Percentiles rank a stretch among this genome's conserved stretches.
These are phyloP conservation scores for Brettanomyces anomalus DNA, from an alignment of 805 yeast genomes.

Conservation along the genomic window DNA sequence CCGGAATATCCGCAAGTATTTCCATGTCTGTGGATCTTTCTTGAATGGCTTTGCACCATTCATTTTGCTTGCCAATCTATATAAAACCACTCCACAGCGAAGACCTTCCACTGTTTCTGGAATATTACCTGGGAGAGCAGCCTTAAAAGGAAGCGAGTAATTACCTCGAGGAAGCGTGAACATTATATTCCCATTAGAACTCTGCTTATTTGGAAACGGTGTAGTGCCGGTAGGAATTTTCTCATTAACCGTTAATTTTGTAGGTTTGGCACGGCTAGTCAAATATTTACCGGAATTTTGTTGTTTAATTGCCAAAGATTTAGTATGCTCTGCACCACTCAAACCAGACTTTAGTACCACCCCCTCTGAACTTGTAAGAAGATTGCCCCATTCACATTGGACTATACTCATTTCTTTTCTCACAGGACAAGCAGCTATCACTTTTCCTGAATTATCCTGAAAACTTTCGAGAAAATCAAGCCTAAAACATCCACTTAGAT, in stretches of 20 bases:
- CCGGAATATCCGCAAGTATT: constrained; percentile 36
- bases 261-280: not conserved
- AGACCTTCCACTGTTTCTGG: constrained; percentile 47
- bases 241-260: not conserved
- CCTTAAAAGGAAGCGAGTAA: constrained; percentile 39
- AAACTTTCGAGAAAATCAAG: constrained; percentile 31
- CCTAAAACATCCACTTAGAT: constrained; percentile 33
- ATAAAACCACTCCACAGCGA: constrained; percentile 31
- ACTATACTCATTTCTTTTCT: constrained; percentile 32
- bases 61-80: constrained; percentile 27
- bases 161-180: constrained; percentile 43
- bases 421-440: constrained; percentile 25
- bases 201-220: constrained; percentile 23
- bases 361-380: constrained; percentile 33
- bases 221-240: constrained; percentile 18
- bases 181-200: constrained; percentile 3
- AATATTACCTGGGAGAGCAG: constrained; percentile 35
- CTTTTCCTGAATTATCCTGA: constrained; percentile 18
- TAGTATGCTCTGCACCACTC: constrained; percentile 21
- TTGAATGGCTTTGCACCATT: constrained; percentile 12
- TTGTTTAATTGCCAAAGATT: not conserved
- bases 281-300: not conserved
- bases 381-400: constrained; percentile 39
- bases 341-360: constrained; percentile 31
- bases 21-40: constrained; percentile 13